These are phyloP conservation scores for Hypoxylon fragiforme DNA, from an alignment of 495 filamentous ascomycete species.

Conservation along the genomic window DNA sequence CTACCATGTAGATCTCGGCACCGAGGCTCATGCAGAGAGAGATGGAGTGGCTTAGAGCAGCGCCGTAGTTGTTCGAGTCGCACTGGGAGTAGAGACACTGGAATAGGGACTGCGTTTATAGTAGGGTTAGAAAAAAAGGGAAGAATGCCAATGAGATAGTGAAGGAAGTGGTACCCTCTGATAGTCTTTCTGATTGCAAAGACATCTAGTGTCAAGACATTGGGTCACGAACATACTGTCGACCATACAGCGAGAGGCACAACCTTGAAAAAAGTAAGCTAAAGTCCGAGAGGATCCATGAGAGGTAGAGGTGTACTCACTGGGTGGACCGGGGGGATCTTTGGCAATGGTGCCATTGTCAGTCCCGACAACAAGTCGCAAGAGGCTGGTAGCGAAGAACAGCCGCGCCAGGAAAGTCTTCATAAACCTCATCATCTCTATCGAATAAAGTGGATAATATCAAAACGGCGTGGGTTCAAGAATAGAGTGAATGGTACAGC, in stretches of 20 bases:
- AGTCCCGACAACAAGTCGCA: slow-evolving; percentile 23
- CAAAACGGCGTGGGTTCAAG: too few species aligned
- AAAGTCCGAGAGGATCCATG: background rate
- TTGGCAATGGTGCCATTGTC: slow-evolving; percentile 13
- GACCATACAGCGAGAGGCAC: slow-evolving; percentile 34
- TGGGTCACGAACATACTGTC: slow-evolving; percentile 39
- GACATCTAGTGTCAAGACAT: slow-evolving; percentile 35
- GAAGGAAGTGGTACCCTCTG: slow-evolving; percentile 22
- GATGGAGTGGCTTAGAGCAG: slow-evolving; percentile 33
- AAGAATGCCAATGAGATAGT: background rate
- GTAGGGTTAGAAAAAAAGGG: background rate
- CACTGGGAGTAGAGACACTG: slow-evolving; percentile 39
- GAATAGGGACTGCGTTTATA: slow-evolving; percentile 28
- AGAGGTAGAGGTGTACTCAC: slow-evolving; percentile 1
- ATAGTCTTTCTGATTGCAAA: slow-evolving; percentile 37
- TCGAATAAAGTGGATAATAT: too few species aligned
- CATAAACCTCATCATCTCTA: slow-evolving; percentile 19
- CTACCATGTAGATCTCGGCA: slow-evolving; percentile 37
- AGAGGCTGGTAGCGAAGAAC: slow-evolving; percentile 16
- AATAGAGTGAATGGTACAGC: slow-evolving; percentile 3
- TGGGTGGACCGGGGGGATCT: slow-evolving; percentile 15
- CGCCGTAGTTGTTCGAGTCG: slow-evolving; percentile 32
- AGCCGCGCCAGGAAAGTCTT: slow-evolving; percentile 14
- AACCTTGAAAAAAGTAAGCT: slow-evolving; percentile 20
- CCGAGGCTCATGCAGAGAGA: slow-evolving; percentile 35